Percentiles rank a stretch among this genome's conserved stretches.
phyloP scores from a whole-genome alignment of 2,329 filamentous ascomycete genomes.

The Aspergillaceae sp. region DNA sequence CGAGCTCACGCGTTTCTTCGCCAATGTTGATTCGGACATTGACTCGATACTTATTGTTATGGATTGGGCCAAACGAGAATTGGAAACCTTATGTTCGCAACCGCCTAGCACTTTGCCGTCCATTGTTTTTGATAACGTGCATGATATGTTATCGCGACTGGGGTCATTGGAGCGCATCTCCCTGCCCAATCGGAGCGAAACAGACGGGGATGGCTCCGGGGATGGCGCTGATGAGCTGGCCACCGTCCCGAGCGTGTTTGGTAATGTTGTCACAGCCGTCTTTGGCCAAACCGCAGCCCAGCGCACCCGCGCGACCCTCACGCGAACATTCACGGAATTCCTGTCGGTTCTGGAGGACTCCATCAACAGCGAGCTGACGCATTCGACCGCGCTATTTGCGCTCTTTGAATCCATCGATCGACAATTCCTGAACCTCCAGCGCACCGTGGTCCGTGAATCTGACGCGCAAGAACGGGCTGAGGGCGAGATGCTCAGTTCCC shows the following conservation, averaged over 20 bases:
- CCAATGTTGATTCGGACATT: conserved; percentile 85
- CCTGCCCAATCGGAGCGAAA: conserved; percentile 18
- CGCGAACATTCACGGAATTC: conserved; percentile 82
- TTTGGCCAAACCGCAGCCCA: conserved; percentile 77
- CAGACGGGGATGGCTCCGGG: conserved; percentile 4
- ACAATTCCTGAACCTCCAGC: conserved; percentile 80
- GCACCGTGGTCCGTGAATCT: conserved; percentile 74
- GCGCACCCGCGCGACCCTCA: conserved; percentile 68
- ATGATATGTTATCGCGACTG: conserved; percentile 60
- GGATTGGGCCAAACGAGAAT: conserved; percentile 88
- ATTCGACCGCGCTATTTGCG: conserved; percentile 70
- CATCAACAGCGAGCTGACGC: conserved; percentile 73
- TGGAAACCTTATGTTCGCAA: conserved; percentile 57
- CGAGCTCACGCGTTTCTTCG: conserved; percentile 85
- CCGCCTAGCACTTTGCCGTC: conserved; percentile 58
- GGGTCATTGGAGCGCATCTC: conserved; percentile 32
- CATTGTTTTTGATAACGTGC: conserved; percentile 70
- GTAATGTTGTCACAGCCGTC: conserved; percentile 59
- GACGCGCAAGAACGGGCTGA: conserved; percentile 72
- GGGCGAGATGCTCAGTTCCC: conserved; percentile 68
- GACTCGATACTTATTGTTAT: conserved; percentile 89
- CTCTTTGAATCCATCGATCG: conserved; percentile 89
- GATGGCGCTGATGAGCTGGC: conserved; percentile 11
- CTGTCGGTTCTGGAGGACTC: conserved; percentile 79
- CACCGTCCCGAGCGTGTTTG: conserved; percentile 56